These are phyloP conservation scores for Talaromyces liani DNA, from an alignment of 495 filamentous ascomycete species.

Conservation along the genomic window DNA sequence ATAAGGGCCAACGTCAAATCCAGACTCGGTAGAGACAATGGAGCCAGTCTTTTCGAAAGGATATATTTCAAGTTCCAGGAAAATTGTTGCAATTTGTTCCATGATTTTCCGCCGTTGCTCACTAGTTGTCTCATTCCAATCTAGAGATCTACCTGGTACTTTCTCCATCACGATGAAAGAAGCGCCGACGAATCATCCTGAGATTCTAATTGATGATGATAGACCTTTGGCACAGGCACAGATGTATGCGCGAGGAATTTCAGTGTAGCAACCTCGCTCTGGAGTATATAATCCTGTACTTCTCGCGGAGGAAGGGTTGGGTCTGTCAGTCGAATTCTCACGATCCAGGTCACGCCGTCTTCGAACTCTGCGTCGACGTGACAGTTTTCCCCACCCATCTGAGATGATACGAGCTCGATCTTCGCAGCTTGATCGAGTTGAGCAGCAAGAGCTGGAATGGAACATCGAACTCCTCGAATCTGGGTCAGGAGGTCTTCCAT, in stretches of 20 bases:
- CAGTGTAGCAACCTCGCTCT: background rate
- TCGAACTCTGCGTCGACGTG: too few relatives aligned
- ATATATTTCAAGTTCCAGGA: constrained; percentile 24
- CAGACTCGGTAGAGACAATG: constrained; percentile 9
- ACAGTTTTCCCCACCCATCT: too few relatives aligned
- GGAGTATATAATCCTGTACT: too few relatives aligned
- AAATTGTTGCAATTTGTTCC: constrained; percentile 26
- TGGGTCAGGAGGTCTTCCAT: too few relatives aligned
- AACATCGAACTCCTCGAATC: too few relatives aligned
- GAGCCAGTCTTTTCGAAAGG: constrained; percentile 20
- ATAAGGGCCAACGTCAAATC: background rate
- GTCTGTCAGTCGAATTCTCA: too few relatives aligned
- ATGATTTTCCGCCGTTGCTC: constrained; percentile 23
- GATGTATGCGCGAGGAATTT: background rate
- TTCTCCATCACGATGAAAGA: constrained; percentile 31
- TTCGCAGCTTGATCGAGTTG: too few relatives aligned
- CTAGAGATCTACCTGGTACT: constrained; percentile 20
- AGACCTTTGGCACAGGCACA: constrained; percentile 8
- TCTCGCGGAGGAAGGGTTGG: too few relatives aligned
- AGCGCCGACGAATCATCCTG: constrained; percentile 18
- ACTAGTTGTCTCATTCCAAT: constrained; percentile 16
- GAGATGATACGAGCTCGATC: too few relatives aligned
- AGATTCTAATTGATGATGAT: constrained; percentile 13
- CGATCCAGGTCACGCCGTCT: too few relatives aligned
- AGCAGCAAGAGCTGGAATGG: too few relatives aligned